These are phyloP conservation scores for Myriosclerotinia duriaeana DNA, from an alignment of 2,329 filamentous ascomycete species.

Conservation along the genomic window DNA sequence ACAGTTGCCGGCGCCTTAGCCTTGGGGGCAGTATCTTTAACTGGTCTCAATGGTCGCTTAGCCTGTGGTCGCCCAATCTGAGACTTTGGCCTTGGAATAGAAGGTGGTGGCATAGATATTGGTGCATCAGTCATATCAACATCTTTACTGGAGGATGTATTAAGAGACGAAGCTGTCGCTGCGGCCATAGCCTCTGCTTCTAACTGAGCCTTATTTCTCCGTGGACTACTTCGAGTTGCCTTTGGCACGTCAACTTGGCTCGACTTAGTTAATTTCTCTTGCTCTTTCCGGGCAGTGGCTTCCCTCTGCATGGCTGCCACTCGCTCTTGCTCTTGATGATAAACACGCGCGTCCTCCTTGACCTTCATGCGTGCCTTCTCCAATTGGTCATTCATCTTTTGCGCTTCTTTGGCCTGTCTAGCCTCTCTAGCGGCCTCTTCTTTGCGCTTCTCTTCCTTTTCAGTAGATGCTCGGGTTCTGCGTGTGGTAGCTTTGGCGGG, in stretches of 20 bases:
- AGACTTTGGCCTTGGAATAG: conserved; percentile 53
- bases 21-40: conserved; percentile 58
- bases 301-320: conserved; percentile 55
- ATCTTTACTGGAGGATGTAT: conserved; percentile 45
- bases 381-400: conserved; percentile 59
- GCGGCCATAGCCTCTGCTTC: conserved; percentile 40
- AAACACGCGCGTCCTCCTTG: conserved; percentile 63
- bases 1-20: conserved; percentile 66
- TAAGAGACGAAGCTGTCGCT: conserved; percentile 42
- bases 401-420: conserved; percentile 61
- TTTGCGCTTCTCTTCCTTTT: conserved; percentile 60
- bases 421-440: conserved; percentile 60
- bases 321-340: conserved; percentile 58
- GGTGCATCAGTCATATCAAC: conserved; percentile 58
- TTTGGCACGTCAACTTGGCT: conserved; percentile 44
- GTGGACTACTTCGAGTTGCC: conserved; percentile 52
- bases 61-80: conserved; percentile 51
- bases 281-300: conserved; percentile 53
- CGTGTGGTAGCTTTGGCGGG: conserved; percentile 38
- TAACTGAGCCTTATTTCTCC: conserved; percentile 46
- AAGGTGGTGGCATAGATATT: conserved; percentile 58
- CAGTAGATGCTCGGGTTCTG: conserved; percentile 58
- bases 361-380: conserved; percentile 70
- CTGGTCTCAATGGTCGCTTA: conserved; percentile 62
- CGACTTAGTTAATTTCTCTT: conserved; percentile 46